Base-by-base conservation (phyloP, 1,284 basidiomycete genomes). In the Lignosus rhinocerotis region DNA sequence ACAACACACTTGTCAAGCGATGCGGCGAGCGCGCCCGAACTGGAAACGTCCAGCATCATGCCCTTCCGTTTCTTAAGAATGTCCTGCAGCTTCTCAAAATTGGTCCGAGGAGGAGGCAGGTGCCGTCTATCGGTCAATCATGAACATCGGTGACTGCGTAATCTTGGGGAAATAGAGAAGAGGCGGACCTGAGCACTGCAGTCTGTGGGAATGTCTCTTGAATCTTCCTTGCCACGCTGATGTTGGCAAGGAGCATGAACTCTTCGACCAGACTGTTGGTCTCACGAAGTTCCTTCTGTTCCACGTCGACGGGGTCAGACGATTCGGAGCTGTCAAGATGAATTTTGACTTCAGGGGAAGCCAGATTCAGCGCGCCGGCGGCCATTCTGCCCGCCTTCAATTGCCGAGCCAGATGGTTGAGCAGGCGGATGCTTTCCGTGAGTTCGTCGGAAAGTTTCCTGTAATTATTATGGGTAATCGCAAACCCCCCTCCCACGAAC, bases 211-310 rank as follows among this genome's bases (percentile, higher is more conserved):
- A 99, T 1, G 91, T 87, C 68, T 97, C 93, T 71, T 98, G 92
- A 45, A 98, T 98, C 73, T 91, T 92, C 67, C 80, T 78, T 8
- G 96, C 97, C 0, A 98, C 97, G 62, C 90, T 94, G 66, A 97
- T 92, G 70, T 99, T 99, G 31, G 97, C 97, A 56, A 99, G 85
- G 61, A 99, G 78, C 97, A 99, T 99, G 74, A 99, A 99, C 75
- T 99, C 97, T 72, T 99, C 97, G 1, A 99, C 97, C 10, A 99
- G 78, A 63, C 92, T 95, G 72, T 99, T 99, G 11, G 97, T 99
- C 76, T 99, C 96, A 36, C 84, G 78, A 69, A 93, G 74, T 69
- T 95, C 90, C 74, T 99, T 99, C 72, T 97, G 95, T 76, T 98
- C 96, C 4, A 99, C 96, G 66, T 98, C 96, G 63, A 98, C 93